Evolutionary conservation across 768 basidiomycete genomes (phyloP), one percentile per base, ranked within the genome.

Genomic region (Xanthoconium purpureum): DNA sequence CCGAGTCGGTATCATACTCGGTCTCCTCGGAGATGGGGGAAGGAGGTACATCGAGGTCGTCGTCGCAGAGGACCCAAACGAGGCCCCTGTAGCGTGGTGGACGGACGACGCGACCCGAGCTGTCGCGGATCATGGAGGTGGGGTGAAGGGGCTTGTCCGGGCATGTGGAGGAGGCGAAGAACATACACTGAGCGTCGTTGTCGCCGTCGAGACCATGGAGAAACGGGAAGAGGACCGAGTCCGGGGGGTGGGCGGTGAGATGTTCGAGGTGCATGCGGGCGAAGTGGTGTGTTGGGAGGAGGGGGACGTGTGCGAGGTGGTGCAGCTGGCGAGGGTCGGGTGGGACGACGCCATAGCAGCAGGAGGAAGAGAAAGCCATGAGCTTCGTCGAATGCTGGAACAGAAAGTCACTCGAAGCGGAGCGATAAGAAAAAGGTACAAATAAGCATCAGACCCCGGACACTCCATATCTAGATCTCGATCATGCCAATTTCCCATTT

Each of bases 191-290:
- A 0, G 85, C 84, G 15, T 81, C 72, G 66, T 92, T 91, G 56
- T 85, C 80, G 60, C 90, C 87, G 65, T 94, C 92, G 57, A 94
- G 78, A 43, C 92, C 90, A 64, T 94, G 93, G 15, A 93, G 74
- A 74, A 94, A 96, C 1, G 93, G 93, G 69, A 96, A 96, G 55
- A 94, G 82, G 62, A 87, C 80, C 39, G 79, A 77, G 74, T 96
- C 93, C 0, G 88, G 88, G 1, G 90, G 83, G 71, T 94, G 89
- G 2, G 83, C 73, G 55, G 81, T 77, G 59, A 84, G 75, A 60
- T 90, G 82, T n/a, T 75, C 69, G 63, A 83, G 78, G 54, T 88
- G 86, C 49, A 93, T 71, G 18, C 76, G 67, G 4, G 84, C 76
- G 66, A 91, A 91, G 55, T 81, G 72, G 20, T 51, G 3, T 73